Base-by-base conservation (phyloP, 2,329 filamentous ascomycete species). In the Leptodontidium sp. region DNA sequence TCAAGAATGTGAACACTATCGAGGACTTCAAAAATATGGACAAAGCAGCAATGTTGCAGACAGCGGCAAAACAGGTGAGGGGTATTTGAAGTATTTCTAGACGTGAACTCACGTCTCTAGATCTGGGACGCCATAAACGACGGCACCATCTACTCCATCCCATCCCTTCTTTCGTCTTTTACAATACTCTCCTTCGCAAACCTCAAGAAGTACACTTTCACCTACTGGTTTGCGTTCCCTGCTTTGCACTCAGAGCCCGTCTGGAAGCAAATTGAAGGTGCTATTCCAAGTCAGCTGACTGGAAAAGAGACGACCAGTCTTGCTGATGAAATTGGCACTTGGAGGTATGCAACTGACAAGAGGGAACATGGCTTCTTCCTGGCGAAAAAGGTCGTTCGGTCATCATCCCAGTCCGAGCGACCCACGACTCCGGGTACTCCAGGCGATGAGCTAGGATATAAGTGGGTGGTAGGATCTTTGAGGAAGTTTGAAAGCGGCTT, bases 81-180 rank as follows among this genome's bases (percentile, higher is more conserved):
- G 38, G 5, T 38, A 32, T 52, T 15, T 40, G 35, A 15, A 26
- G 43, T n/a, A 29, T 45, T 21, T 65, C 35, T 24, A 29, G 21
- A 40, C 2, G 29, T n/a, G 17, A 40, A n/a, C 78, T 75, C 50
- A 72, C 50, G 12, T 38, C 15, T 53, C n/a, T 68, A 97, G 91
- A 94, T 99, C 70, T 98, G 95, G 95, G 94, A 98, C 80, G 95
- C 96, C 32, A 98, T 99, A 77, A 91, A 94, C 73, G 96, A 99
- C 81, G 95, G 94, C 68, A 97, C 93, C 50, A 97, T 99, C 74
- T 98, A 97, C 81, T 96, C 94, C 11, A 93, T 95, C 62, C 96
- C 96, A 2, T 98, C 95, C 4, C 86, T 98, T 1, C 88, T 99
- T 21, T 90, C 93, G 4, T 96, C 93, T 7, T 98, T 98, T 79